Base-by-base conservation (phyloP, 352 stramenopile species). In the Phytophthora aleatoria region DNA sequence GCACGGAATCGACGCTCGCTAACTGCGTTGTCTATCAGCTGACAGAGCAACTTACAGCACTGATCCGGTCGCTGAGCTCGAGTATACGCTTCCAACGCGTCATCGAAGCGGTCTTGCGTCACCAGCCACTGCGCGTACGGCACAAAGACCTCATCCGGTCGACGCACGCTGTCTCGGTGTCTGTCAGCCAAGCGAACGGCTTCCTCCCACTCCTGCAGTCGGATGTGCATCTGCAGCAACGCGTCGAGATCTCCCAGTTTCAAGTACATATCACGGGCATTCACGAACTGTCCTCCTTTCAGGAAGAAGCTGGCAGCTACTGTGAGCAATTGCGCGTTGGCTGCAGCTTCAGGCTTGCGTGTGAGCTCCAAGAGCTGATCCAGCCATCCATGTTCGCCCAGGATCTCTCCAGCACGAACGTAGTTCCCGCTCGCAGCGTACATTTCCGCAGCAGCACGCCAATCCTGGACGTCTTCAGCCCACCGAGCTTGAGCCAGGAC, bases 41-140 rank as follows among this genome's bases (percentile, higher is more conserved):
- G 85, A 33, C 67, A 64, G n/a, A 98, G 81, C 55, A 98, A 62
- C 27, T 73, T 77, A 10, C 78, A 70, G 70, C 89, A 95, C 45
- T 97, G 75, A 52, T 98, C 92, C 4, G 81, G 83, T 31, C 90
- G 74, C 35, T 87, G 81, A 3, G 85, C 89, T 43, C 85, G 79
- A 12, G 79, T 83, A 69, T 96, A 99, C 12, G 95, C 94, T 20
- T 96, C 84, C 30, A 98, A 81, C 6, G 96, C 95, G 30, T 97
- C 91, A 52, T 98, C 89, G 43, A 97, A 98, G 11, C 92, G 82
- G 51, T 98, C 96, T 54, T 98, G 80, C 3, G 76, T 85, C 27
- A 93, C 81, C 42, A 98, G 76, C 88, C 91, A 98, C 50, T 98
- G 81, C 6, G 91, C 96, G 66, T 98, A 98, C 2, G 95, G 93